These are phyloP conservation scores for Diaporthe sp. DNA, from an alignment of 2,329 filamentous ascomycete species.

Conservation along the genomic window DNA sequence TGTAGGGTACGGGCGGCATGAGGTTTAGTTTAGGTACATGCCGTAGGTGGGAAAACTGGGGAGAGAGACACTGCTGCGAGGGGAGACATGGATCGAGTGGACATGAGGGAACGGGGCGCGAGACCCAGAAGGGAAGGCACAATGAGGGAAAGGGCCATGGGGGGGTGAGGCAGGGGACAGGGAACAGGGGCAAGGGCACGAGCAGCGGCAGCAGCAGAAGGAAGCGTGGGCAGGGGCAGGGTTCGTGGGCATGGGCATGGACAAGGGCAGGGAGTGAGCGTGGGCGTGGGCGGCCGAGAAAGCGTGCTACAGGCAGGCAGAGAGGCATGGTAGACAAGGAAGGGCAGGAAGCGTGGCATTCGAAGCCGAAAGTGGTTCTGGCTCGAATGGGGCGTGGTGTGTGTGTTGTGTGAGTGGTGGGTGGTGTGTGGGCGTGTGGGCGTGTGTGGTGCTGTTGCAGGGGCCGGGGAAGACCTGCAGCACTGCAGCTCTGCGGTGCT, in stretches of 20 bases:
- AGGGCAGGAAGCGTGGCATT: constrained; percentile 23
- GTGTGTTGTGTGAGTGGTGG: background rate
- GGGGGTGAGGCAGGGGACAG: no score
- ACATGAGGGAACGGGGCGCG: constrained; percentile 25
- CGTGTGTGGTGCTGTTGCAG: constrained; percentile 4
- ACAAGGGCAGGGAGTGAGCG: constrained; percentile 10
- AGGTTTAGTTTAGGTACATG: constrained; percentile 10
- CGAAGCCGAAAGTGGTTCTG: constrained; percentile 22
- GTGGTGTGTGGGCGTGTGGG: background rate
- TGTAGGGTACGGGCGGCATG: background rate
- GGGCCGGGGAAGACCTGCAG: constrained; percentile 19
- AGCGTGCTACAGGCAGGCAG: constrained; percentile 8
- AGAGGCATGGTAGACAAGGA: constrained; percentile 15
- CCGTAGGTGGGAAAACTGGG: constrained; percentile 13
- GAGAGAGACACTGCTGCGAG: constrained; percentile 13
- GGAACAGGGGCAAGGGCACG: constrained; percentile 4
- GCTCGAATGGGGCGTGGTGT: background rate
- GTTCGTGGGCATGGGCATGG: constrained; percentile 4
- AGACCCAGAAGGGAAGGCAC: constrained; percentile 30
- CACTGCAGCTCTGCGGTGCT: constrained; percentile 11
- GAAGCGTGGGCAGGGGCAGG: constrained; percentile 13
- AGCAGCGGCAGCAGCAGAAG: constrained; percentile 6
- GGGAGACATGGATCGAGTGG: constrained; percentile 23
- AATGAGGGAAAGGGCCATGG: constrained; percentile 18
- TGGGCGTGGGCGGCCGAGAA: constrained; percentile 8